phyloP scores from a whole-genome alignment of 352 stramenopile species.

The Globisporangium heterothallicum region DNA sequence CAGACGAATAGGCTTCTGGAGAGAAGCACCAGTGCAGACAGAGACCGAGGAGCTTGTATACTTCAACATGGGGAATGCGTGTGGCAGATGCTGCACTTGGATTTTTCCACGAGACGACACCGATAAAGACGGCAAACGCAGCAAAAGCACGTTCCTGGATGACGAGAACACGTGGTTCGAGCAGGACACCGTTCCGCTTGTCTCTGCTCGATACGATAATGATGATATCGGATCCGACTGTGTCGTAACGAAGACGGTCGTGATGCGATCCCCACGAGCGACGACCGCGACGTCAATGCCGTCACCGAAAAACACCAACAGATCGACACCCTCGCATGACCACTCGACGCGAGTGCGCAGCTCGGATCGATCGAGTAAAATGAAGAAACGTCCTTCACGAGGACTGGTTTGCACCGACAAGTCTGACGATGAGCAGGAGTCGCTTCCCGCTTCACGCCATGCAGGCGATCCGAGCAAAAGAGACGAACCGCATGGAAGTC shows the following conservation, averaged over 20 bases:
- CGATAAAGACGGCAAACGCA: constrained; percentile 6
- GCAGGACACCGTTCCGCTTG: constrained; percentile 52
- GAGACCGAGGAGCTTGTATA: background rate
- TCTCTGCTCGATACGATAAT: constrained; percentile 38
- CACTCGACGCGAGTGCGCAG: constrained; percentile 1
- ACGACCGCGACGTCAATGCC: background rate
- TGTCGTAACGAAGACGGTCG: constrained; percentile 51
- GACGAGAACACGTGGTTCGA: constrained; percentile 51
- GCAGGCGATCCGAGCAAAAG: background rate
- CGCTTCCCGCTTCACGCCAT: background rate
- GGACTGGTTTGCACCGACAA: constrained; percentile 15
- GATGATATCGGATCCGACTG: constrained; percentile 21
- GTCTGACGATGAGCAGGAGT: constrained; percentile 10
- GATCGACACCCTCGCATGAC: background rate
- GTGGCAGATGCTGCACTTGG: constrained; percentile 15
- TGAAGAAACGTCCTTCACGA: constrained; percentile 11
- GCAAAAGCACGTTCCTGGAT: constrained; percentile 11
- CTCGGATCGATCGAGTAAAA: background rate
- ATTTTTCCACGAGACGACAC: constrained; percentile 8
- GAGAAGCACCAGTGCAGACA: too few relatives aligned
- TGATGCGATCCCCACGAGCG: constrained; percentile 37
- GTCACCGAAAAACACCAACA: background rate
- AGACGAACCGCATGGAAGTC: background rate
- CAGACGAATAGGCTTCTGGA: constrained; percentile 3
- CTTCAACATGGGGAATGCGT: constrained; percentile 15